Evolutionary conservation across 2,329 filamentous ascomycete genomes (phyloP).

Genomic region (Chrysoporthe austroafricana): DNA sequence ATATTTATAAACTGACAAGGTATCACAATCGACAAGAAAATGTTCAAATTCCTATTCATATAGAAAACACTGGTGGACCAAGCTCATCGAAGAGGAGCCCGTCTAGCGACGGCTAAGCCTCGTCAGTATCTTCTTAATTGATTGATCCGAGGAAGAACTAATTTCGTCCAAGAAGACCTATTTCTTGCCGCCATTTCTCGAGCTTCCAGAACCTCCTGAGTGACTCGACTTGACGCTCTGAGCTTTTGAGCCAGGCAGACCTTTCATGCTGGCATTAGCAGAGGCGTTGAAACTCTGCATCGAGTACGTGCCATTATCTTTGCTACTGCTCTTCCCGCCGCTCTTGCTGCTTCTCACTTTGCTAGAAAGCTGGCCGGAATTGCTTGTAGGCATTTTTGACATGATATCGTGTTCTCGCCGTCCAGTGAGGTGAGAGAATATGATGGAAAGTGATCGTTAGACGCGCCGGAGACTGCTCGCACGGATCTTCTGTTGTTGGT

Average conservation of each 20-base stretch:
- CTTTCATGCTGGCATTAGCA: constrained; percentile 3
- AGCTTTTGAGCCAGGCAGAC: constrained; percentile 3
- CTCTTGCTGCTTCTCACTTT: background rate
- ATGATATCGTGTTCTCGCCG: background rate
- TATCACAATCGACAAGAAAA: too few relatives aligned
- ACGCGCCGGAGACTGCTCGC: background rate
- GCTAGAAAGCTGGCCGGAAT: background rate
- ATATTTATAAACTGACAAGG: too few relatives aligned
- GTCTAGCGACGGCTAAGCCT: background rate
- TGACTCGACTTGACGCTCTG: constrained; percentile 1
- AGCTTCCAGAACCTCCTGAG: background rate
- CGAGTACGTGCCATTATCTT: background rate
- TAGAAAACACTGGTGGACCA: background rate
- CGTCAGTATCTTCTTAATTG: too few relatives aligned
- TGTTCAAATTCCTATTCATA: background rate
- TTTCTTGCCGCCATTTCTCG: background rate
- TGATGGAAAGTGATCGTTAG: background rate
- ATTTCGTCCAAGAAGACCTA: background rate
- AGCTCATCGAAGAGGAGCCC: background rate
- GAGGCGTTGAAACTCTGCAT: constrained; percentile 11
- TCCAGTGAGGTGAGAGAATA: background rate
- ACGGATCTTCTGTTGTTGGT: background rate
- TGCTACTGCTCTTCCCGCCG: background rate
- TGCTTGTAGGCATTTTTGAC: background rate
- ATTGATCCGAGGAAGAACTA: background rate